Percentiles rank a stretch among this genome's conserved stretches.
These are phyloP conservation scores for Ceratocystis colombiana DNA, from an alignment of 2,329 filamentous ascomycete species.

Conservation along the genomic window DNA sequence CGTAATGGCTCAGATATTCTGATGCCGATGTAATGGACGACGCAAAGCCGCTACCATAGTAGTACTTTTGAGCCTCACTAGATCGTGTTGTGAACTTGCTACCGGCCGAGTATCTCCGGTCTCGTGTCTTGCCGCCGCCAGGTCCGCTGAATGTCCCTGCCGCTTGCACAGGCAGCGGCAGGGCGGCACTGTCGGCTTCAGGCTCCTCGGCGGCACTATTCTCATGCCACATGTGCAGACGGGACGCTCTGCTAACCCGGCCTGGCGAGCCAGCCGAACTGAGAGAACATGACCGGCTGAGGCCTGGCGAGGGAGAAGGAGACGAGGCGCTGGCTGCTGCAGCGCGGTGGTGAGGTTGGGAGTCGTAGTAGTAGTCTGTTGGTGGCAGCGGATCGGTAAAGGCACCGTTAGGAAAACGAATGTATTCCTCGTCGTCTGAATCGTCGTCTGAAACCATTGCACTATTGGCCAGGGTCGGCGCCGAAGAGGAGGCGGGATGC, in stretches of 20 bases:
- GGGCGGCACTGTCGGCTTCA: not conserved
- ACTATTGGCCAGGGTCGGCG: not conserved
- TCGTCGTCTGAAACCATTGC: not conserved
- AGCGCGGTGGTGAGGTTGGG: not conserved
- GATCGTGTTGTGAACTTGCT: constrained; percentile 22
- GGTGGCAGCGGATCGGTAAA: constrained; percentile 20
- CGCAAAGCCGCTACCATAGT: constrained; percentile 18
- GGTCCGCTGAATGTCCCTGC: not conserved
- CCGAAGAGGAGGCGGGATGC: not conserved
- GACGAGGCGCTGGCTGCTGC: not conserved
- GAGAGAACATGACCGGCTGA: not conserved
- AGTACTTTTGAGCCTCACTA: constrained; percentile 15
- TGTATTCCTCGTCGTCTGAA: constrained; percentile 24
- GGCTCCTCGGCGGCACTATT: not conserved
- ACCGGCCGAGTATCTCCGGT: constrained; percentile 14
- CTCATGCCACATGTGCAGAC: constrained; percentile 12
- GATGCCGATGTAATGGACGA: constrained; percentile 15
- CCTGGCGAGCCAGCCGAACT: not conserved
- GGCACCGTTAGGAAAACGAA: constrained; percentile 24
- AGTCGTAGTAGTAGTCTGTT: not conserved
- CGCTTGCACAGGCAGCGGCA: not conserved
- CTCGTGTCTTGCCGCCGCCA: not conserved
- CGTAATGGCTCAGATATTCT: constrained; percentile 21
- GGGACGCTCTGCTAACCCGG: not conserved
- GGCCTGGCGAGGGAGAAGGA: constrained; percentile 1